A percentile compares a stretch with the other conserved stretches of the same genome.
These are phyloP conservation scores for Apiotrichum laibachii DNA, from an alignment of 1,284 basidiomycete genomes.

Conservation along the genomic window DNA sequence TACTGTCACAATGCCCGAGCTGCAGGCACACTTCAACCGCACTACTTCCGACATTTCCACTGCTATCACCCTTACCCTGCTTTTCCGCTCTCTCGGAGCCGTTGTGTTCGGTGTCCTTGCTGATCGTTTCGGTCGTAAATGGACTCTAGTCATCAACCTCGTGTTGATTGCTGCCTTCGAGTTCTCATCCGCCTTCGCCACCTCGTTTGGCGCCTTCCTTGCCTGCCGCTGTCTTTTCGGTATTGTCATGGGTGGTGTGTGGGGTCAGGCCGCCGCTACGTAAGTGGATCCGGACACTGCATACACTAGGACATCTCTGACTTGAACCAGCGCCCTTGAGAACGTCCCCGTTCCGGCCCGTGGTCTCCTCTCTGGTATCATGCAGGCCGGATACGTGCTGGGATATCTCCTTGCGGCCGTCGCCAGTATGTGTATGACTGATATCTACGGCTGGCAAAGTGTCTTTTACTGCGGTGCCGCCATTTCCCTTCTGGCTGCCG, in stretches of 20 bases:
- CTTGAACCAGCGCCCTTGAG: conserved; percentile 65
- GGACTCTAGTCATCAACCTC: conserved; percentile 79
- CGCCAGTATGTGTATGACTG: conserved; percentile 61
- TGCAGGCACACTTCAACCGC: conserved; percentile 20
- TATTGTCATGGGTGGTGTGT: conserved; percentile 71
- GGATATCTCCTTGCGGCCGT: conserved; percentile 51
- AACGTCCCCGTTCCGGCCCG: conserved; percentile 80
- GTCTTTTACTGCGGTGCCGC: conserved; percentile 58
- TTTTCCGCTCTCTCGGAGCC: conserved; percentile 85
- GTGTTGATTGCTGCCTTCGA: conserved; percentile 68
- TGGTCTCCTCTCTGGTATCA: conserved; percentile 77
- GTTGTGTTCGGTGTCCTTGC: conserved; percentile 73
- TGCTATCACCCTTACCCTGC: conserved; percentile 86
- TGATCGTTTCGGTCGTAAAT: conserved; percentile 72
- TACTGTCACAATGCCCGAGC: conserved; percentile 15
- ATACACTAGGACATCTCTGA: too few species aligned
- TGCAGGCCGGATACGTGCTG: conserved; percentile 72
- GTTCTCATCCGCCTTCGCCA: conserved; percentile 61
- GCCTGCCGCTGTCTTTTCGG: conserved; percentile 66
- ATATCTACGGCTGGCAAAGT: conserved; percentile 48
- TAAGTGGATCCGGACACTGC: background rate
- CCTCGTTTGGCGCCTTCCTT: conserved; percentile 54
- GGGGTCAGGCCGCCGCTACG: conserved; percentile 50
- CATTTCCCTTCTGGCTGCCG: conserved; percentile 66
- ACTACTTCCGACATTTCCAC: conserved; percentile 52